Base-by-base conservation (phyloP, 2,329 filamentous ascomycete species). In the Pseudogymnoascus sp. region DNA sequence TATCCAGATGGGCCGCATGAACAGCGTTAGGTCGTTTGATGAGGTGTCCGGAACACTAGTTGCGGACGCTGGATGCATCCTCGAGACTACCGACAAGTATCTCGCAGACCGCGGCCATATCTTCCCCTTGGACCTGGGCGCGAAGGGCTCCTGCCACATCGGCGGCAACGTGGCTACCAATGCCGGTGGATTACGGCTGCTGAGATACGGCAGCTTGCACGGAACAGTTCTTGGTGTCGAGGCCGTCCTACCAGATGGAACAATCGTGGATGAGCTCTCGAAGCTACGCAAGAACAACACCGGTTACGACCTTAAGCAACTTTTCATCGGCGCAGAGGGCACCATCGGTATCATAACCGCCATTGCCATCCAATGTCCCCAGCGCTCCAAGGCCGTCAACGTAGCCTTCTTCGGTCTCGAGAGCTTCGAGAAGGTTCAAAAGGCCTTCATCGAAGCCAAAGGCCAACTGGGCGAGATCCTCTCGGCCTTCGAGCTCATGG, bases 401-500 rank as follows among this genome's bases (percentile, higher is more conserved):
- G 94, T 99, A 7, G 94, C 94, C 22, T 94, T 96, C 74, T 92
- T 99, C 67, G 93, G 92, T 30, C 79, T 97, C 25, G 86, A 93
- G 69, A 95, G 89, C 39, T 99, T 89, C 74, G 92, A 96, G 57
- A 87, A 96, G 73, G 90, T 91, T 11, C 90, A 94, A 71, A 77
- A 83, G 68, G 91, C 93, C 1, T 99, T 94, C 80, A 82, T 85
- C 50, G 90, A 93, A 74, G 93, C 94, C 60, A 97, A 97, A 79
- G 80, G 81, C 38, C 90, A 96, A 72, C 84, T 99, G 0, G 91
- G 89, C 0, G 94, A 99, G 76, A 97, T 99, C 68, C 82, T 99
- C 4, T 97, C 93, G 2, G 94, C 94, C 0, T 99, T 99, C 72
- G 94, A 99, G 78, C 81, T 99, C 65, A 99, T 99, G 93, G 94